Base-by-base conservation (phyloP, 2,329 filamentous ascomycete species). In the Aspergillus oerlinghausenensis region DNA sequence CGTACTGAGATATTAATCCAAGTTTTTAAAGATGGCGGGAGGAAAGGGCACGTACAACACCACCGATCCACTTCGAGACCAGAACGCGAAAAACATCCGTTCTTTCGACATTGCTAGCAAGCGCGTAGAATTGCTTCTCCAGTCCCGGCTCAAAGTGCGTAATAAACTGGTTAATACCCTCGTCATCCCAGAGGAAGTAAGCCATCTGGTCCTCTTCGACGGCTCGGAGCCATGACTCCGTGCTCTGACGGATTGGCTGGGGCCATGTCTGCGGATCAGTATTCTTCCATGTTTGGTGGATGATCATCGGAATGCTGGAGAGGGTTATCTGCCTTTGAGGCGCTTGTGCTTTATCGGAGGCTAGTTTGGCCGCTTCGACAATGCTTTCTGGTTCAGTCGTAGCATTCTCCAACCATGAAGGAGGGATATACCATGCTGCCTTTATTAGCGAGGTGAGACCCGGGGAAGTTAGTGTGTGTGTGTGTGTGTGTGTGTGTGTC, bases 111-210 rank as follows among this genome's bases (percentile, higher is more conserved):
- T 63, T 64, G 14, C 61, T 58, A 1, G 68, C 58, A 21, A 72
- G 55, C 1, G 57, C 52, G 3, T 57, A 52, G 42, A 69, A 71
- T 1, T 58, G 55, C 1, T 54, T 54, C 3, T 63, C 57, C 5
- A 70, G 62, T 0, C 58, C 60, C 2, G 69, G 67, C 42, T 68
- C 66, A 35, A 64, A 69, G 42, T 61, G 51, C 6, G 59, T 51
- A n/a, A 73, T 55, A 32, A 73, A 64, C 38, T 64, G 60, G 2
- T 58, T 50, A 25, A 70, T 65, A 3, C 70, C 70, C 3, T 65
- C 64, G 42, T 72, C 70, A 19, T 69, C 65, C 70, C 70, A 73
- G n/a, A 73, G 58, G 47, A 73, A 63, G 45, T 72, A 73, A 0
- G 70, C 68, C 65, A 71, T 69, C 5, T 61, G 55, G 9, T 59